phyloP scores from a whole-genome alignment of 2,329 filamentous ascomycete species.

The Rachicladosporium sp. region DNA sequence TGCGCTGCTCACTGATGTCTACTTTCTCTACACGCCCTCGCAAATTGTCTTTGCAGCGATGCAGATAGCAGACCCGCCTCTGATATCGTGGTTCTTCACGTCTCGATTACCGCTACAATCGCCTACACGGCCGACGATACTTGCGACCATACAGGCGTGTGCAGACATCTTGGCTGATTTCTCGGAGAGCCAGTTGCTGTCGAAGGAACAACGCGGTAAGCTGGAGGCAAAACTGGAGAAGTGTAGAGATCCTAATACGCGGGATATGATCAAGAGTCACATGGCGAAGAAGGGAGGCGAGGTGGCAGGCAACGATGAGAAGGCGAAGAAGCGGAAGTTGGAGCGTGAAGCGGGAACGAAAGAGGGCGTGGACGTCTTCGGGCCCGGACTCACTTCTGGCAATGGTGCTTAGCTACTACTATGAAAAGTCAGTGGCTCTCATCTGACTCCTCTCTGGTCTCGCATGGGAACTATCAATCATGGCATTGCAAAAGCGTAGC shows the following conservation, averaged over 20 bases:
- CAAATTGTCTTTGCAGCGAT: conserved; percentile 86
- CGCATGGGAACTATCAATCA: too few species aligned
- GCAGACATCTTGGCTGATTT: conserved; percentile 26
- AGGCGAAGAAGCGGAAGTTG: conserved; percentile 33
- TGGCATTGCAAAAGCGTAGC: too few species aligned
- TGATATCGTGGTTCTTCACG: conserved; percentile 38
- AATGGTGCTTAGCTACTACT: too few species aligned
- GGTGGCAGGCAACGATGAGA: conserved; percentile 25
- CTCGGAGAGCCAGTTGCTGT: conserved; percentile 14
- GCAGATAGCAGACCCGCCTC: conserved; percentile 56
- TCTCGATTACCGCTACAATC: conserved; percentile 27
- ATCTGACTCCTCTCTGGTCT: too few species aligned
- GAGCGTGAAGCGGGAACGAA: conserved; percentile 28
- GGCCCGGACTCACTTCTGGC: conserved; percentile 14
- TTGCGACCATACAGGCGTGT: conserved; percentile 27
- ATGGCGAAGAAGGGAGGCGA: conserved; percentile 38
- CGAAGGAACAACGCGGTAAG: conserved; percentile 19
- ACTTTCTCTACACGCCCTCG: conserved; percentile 88
- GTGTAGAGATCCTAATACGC: conserved; percentile 62
- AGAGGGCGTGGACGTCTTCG: conserved; percentile 33
- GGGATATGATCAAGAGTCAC: conserved; percentile 58
- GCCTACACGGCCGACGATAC: conserved; percentile 21
- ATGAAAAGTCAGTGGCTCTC: too few species aligned
- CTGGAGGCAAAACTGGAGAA: conserved; percentile 57
- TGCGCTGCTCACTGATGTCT: conserved; percentile 81